Base-by-base conservation (phyloP, 1,139 yeast species). In the Yamadazyma trypodendri region DNA sequence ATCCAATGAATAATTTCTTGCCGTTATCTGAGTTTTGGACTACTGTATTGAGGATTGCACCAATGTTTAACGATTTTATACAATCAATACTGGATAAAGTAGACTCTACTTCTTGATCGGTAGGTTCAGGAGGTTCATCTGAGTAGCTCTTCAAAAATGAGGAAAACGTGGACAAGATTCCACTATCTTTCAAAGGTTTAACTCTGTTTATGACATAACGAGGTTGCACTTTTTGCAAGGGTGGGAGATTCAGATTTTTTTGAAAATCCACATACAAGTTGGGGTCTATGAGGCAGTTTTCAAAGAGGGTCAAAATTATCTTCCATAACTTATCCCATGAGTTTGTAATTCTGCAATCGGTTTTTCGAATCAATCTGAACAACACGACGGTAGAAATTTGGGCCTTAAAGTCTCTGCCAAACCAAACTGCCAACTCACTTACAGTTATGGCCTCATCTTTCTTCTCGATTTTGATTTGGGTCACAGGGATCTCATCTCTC, bases 351-450 rank as follows among this genome's bases (percentile, higher is more conserved):
- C 58, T 62, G 46, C 71, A 74, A 34, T 72, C 71, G 32, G 80
- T 79, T 50, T 80, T 77, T 46, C 77, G 79, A 32, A 88, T 66
- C 28, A 92, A 76, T 48, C 95, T 72, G 65, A 92, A 89, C 37
- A 92, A 67, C 0, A 92, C 90, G 35, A 90, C 89, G 1, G 89
- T 75, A 4, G 96, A 85, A 46, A 92, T 67, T 56, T 94, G 98
- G 0, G 96, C 96, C 52, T 90, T 88, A 63, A 87, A 87, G 54
- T 89, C 95, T 35, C 84, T 73, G 6, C 98, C 99, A 58, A 92
- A 81, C 60, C 83, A 76, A 8, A 89, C 88, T 0, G 96, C 79
- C 44, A 81, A 65, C 42, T 87, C 90, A 55, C 95, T 84, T 3
- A 92, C 92, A 8, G 86, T 82, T 27, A 84, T 68, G 3, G 78